phyloP scores from a whole-genome alignment of 2,329 filamentous ascomycete species.

The Rachicladosporium sp. region DNA sequence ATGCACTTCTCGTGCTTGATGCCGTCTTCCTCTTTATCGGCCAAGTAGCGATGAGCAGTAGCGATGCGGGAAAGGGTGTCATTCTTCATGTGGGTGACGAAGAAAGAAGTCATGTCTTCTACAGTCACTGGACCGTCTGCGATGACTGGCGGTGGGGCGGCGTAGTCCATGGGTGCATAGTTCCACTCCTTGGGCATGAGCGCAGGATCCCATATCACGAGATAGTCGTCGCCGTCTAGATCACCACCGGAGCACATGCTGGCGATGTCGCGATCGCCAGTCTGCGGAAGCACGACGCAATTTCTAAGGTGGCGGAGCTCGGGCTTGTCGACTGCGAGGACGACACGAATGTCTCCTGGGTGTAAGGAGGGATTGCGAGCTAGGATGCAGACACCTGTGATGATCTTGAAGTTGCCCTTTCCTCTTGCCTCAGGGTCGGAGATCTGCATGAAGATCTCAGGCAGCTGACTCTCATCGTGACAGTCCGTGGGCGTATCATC shows the following conservation, averaged over 20 bases:
- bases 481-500: conserved; percentile 27
- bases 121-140: conserved; percentile 54
- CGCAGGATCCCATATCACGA: conserved; percentile 77
- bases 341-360: conserved; percentile 80
- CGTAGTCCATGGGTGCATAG: conserved; percentile 65
- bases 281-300: conserved; percentile 76
- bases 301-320: conserved; percentile 66
- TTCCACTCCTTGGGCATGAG: conserved; percentile 63
- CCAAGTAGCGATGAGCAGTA: conserved; percentile 63
- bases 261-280: conserved; percentile 70
- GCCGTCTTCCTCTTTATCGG: conserved; percentile 51
- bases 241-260: conserved; percentile 96
- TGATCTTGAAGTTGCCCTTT: conserved; percentile 46
- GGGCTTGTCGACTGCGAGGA: conserved; percentile 65
- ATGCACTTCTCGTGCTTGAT: conserved; percentile 59
- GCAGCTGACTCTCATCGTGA: conserved; percentile 43
- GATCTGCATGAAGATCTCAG: conserved; percentile 83
- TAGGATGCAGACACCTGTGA: conserved; percentile 68
- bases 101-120: conserved; percentile 69
- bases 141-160: conserved; percentile 42
- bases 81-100: conserved; percentile 86
- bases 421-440: conserved; percentile 34
- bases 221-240: conserved; percentile 89
- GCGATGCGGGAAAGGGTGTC: conserved; percentile 73
- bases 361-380: conserved; percentile 91